These are phyloP conservation scores for Salix dunnii DNA, from an alignment of 345 rosid genomes.

Conservation along the genomic window DNA sequence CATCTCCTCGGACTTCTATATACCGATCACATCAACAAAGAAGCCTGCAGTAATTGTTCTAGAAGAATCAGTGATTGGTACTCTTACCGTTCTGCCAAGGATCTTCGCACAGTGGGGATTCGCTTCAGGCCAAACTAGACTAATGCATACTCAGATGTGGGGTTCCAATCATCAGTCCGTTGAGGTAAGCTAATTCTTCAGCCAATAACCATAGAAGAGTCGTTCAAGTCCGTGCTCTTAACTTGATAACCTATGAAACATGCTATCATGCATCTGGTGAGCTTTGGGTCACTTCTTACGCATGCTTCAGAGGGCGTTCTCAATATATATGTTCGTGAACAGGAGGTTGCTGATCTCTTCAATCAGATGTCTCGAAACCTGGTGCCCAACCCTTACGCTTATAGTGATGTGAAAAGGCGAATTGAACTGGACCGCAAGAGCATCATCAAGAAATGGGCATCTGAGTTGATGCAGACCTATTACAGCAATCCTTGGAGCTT, in stretches of 20 bases:
- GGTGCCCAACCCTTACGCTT: conserved; percentile 9
- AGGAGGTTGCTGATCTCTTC: conserved; percentile 16
- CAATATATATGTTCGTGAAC: conserved; percentile 15
- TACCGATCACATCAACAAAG: no score
- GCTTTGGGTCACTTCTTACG: conserved; percentile 12
- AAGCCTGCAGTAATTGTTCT: no score
- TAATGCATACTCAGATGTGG: not conserved
- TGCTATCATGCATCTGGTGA: conserved; percentile 3
- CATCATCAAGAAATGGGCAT: not conserved
- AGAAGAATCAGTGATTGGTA: no score
- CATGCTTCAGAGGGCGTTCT: conserved; percentile 5
- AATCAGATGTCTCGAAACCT: conserved; percentile 10
- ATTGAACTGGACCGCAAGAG: conserved; percentile 6
- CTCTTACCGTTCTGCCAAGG: not conserved
- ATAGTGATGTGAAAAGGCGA: not conserved
- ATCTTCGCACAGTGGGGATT: not conserved
- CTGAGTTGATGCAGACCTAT: not conserved
- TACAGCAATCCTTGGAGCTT: not conserved
- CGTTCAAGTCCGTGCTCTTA: conserved; percentile 12
- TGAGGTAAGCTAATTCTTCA: conserved; percentile 5
- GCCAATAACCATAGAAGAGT: conserved; percentile 13
- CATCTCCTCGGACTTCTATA: conserved; percentile 7
- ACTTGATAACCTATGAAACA: conserved; percentile 26
- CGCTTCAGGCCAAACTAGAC: not conserved
- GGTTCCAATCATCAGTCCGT: not conserved